Conservation (phyloP, 78 protist genomes). For the Pelomyxa schiedti region DNA sequence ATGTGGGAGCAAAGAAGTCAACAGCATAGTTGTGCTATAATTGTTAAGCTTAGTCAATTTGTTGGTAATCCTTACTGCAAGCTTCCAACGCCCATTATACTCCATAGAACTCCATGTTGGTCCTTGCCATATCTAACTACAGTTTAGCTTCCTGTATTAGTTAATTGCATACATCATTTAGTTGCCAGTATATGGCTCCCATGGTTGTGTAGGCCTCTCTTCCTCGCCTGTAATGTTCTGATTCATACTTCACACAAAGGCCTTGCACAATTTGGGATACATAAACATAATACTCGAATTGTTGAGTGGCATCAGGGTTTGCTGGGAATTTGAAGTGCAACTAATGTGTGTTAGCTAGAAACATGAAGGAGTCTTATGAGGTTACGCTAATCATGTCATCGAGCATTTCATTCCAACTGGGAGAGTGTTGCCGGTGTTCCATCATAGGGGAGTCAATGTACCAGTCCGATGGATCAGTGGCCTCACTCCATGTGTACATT, state of each 20-base stretch:
- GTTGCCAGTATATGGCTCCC: slow-evolving; percentile 79
- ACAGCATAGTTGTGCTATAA: no score
- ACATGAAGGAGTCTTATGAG: no score
- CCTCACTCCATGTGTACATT: no score
- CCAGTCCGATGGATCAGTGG: not conserved
- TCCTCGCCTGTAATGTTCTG: slow-evolving; percentile 53
- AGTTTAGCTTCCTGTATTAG: no score
- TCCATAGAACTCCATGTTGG: no score
- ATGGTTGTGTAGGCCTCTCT: slow-evolving; percentile 17
- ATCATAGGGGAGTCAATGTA: not conserved
- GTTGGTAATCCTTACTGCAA: no score
- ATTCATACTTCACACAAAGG: slow-evolving; percentile 4
- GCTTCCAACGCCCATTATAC: no score
- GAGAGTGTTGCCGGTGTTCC: not conserved
- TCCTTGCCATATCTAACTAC: no score
- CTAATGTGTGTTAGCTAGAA: no score
- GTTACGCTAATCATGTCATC: no score
- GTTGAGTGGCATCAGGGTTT: not conserved
- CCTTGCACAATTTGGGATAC: slow-evolving; percentile 32
- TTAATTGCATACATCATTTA: slow-evolving; percentile 64
- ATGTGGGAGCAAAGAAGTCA: no score
- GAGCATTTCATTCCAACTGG: slow-evolving; percentile 15
- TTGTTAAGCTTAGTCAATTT: no score
- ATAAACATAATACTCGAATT: not conserved
- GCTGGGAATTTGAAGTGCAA: not conserved